These are phyloP conservation scores for Leccinum pallidistipes DNA, from an alignment of 1,284 basidiomycete genomes.

Conservation along the genomic window DNA sequence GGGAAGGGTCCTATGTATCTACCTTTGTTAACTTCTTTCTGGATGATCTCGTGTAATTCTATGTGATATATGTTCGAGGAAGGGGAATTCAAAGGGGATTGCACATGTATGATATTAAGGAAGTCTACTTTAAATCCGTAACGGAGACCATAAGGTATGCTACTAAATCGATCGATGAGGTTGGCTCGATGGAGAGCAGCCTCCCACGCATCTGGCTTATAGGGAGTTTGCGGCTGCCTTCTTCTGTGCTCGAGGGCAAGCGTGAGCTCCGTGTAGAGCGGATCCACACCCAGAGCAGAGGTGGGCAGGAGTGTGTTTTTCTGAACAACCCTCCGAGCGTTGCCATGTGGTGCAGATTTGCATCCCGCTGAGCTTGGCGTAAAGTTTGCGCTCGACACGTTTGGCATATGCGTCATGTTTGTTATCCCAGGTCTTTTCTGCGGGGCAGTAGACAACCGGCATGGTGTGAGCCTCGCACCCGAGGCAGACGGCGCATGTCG, in stretches of 20 bases:
- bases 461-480: neutral
- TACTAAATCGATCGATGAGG: neutral
- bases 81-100: neutral
- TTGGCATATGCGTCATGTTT: neutral
- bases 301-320: neutral
- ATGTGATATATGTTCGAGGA: neutral
- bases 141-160: neutral
- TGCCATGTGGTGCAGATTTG: conserved; percentile 8
- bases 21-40: neutral
- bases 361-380: neutral
- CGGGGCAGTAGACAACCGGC: neutral
- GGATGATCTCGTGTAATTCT: neutral
- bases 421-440: neutral
- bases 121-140: neutral
- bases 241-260: neutral
- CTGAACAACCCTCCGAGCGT: neutral
- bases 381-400: neutral
- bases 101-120: neutral
- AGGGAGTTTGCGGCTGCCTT: conserved; percentile 17
- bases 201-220: conserved; percentile 26
- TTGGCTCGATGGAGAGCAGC: neutral
- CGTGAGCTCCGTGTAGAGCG: conserved; percentile 21
- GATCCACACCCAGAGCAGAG: conserved; percentile 28
- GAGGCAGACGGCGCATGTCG: neutral
- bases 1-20: neutral